Conservation (phyloP, 208 protist genomes). For the Kentomonas sorsogonicus region DNA sequence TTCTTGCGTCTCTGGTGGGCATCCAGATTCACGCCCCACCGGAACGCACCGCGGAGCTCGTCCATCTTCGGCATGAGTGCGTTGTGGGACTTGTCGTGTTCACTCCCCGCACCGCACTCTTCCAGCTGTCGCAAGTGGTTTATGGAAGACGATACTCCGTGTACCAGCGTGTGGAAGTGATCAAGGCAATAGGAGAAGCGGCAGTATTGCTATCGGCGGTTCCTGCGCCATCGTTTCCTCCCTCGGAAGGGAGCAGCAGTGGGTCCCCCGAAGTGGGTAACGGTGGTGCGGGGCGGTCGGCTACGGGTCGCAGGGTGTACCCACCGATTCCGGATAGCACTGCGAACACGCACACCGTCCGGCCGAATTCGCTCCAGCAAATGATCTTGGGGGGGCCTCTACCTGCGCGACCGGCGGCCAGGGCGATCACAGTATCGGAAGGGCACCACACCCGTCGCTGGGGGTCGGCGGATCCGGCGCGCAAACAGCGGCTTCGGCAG, state of each 20-base stretch:
- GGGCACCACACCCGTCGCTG: slow-evolving; percentile 59
- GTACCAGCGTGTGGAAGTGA: slow-evolving; percentile 57
- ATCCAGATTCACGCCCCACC: slow-evolving; percentile 62
- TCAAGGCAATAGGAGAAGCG: slow-evolving; percentile 56
- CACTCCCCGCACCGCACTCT: slow-evolving; percentile 34
- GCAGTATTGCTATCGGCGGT: slow-evolving; percentile 40
- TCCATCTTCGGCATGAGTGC: slow-evolving; percentile 27
- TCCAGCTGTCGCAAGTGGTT: slow-evolving; percentile 41
- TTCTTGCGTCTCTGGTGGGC: slow-evolving; percentile 48
- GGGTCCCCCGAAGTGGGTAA: not conserved
- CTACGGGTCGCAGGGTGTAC: slow-evolving; percentile 40
- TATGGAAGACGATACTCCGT: slow-evolving; percentile 60
- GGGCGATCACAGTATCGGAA: slow-evolving; percentile 37
- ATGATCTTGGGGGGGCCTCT: not conserved
- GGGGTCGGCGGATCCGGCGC: slow-evolving; percentile 39
- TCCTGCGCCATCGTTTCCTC: slow-evolving; percentile 2
- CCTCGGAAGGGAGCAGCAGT: not conserved
- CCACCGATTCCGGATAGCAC: slow-evolving; percentile 71
- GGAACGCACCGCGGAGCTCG: slow-evolving; percentile 29
- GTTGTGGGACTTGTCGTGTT: slow-evolving; percentile 54
- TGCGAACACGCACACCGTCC: not conserved
- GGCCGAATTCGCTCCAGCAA: not conserved
- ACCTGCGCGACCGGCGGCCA: not conserved
- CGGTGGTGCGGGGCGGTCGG: not conserved
- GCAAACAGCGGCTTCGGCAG: slow-evolving; percentile 12